Evolutionary conservation across 2,329 filamentous ascomycete species (phyloP).

Genomic region (Penicillium sp.): DNA sequence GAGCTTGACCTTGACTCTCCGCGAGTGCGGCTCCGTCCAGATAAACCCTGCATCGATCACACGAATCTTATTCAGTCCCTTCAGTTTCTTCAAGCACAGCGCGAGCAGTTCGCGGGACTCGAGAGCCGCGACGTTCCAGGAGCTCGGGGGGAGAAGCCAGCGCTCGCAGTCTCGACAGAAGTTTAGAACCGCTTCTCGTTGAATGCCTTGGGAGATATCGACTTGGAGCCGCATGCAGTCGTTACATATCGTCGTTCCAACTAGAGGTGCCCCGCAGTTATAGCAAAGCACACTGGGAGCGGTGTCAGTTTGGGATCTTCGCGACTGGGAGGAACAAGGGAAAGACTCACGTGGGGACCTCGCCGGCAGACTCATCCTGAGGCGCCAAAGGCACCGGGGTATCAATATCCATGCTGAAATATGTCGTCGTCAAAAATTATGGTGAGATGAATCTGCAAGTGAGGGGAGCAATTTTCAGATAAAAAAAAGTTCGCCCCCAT

Average conservation of each 20-base stretch:
- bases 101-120: conserved; percentile 21
- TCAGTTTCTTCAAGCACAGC: conserved; percentile 19
- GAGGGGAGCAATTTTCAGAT: conserved; percentile 1
- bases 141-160: conserved; percentile 18
- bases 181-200: conserved; percentile 18
- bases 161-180: conserved; percentile 21
- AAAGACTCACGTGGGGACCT: conserved; percentile 13
- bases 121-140: conserved; percentile 15
- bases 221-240: conserved; percentile 18
- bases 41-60: conserved; percentile 21
- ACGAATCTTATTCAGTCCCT: conserved; percentile 18
- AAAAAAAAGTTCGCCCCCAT: conserved; percentile 14
- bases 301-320: neutral
- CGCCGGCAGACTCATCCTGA: neutral
- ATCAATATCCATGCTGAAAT: conserved; percentile 18
- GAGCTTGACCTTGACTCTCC: conserved; percentile 20
- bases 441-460: neutral
- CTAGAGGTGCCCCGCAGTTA: conserved; percentile 20
- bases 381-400: conserved; percentile 17
- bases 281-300: conserved; percentile 32
- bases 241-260: conserved; percentile 17
- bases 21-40: conserved; percentile 22
- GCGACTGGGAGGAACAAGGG: neutral
- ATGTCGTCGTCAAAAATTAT: neutral
- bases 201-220: conserved; percentile 21